Conservation (phyloP, 1,284 basidiomycete species). For the Cutaneotrichosporon mucoides region DNA sequence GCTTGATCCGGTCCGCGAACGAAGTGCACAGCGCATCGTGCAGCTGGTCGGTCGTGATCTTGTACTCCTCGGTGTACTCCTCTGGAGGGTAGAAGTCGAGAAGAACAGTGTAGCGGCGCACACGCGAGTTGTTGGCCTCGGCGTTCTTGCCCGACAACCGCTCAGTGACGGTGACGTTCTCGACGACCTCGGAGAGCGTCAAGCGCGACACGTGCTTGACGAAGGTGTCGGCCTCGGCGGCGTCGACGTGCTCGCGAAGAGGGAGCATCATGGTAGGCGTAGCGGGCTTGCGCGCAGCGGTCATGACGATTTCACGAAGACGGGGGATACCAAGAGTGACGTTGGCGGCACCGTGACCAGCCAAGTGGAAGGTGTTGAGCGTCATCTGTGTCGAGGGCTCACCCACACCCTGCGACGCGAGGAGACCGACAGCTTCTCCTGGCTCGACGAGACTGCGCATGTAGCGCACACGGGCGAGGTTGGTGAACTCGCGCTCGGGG, state of each 20-base stretch:
- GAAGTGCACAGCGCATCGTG: constrained; percentile 67
- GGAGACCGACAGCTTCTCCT: constrained; percentile 92
- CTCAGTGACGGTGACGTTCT: constrained; percentile 79
- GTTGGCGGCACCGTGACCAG: constrained; percentile 97
- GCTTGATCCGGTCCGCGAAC: constrained; percentile 80
- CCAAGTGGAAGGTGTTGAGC: constrained; percentile 99
- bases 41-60: constrained; percentile 69
- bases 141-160: constrained; percentile 63
- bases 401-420: constrained; percentile 98
- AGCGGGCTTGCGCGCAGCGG: constrained; percentile 91
- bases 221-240: constrained; percentile 66
- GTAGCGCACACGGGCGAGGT: constrained; percentile 84
- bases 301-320: constrained; percentile 98
- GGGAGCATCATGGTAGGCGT: constrained; percentile 98
- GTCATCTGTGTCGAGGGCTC: constrained; percentile 99
- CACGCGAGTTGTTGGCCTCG: constrained; percentile 55
- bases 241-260: constrained; percentile 56
- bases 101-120: constrained; percentile 76
- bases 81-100: constrained; percentile 81
- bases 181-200: constrained; percentile 83
- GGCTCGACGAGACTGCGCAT: constrained; percentile 92
- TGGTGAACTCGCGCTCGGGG: constrained; percentile 62
- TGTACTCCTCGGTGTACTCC: constrained; percentile 84
- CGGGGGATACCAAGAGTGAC: constrained; percentile 99
- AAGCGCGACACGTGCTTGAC: constrained; percentile 87